Percentiles rank a stretch among this genome's conserved stretches.
Evolutionary conservation across 2,329 filamentous ascomycete genomes (phyloP).

Genomic region (Endoconidiophora laricicola): DNA sequence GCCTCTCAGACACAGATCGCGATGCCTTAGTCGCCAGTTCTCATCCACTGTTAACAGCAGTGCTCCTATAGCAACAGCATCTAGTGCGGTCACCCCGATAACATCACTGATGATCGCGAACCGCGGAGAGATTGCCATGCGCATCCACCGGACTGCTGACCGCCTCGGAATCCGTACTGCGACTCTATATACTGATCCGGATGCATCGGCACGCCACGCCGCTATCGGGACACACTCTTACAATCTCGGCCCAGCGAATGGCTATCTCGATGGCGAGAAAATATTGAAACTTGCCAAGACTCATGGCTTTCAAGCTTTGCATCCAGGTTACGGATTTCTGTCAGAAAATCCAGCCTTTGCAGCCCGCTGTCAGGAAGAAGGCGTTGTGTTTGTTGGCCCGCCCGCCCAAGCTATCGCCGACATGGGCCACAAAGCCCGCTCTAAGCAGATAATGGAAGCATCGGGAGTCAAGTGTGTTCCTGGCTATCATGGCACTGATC

Average conservation of each 20-base stretch:
- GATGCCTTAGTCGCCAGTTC: not conserved
- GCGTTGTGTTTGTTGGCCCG: conserved; percentile 86
- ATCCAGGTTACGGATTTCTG: conserved; percentile 91
- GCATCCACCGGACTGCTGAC: conserved; percentile 76
- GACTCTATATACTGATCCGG: conserved; percentile 86
- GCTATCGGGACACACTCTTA: conserved; percentile 68
- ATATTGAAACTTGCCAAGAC: conserved; percentile 80
- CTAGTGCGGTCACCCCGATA: conserved; percentile 28
- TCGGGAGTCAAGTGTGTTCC: conserved; percentile 95
- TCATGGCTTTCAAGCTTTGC: conserved; percentile 75
- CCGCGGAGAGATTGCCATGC: conserved; percentile 87
- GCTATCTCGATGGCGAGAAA: conserved; percentile 82
- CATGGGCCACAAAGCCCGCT: conserved; percentile 87
- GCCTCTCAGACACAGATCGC: not conserved
- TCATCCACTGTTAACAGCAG: not conserved
- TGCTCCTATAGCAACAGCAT: not conserved
- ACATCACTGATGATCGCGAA: conserved; percentile 89
- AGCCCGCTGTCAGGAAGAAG: conserved; percentile 70
- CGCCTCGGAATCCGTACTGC: conserved; percentile 84
- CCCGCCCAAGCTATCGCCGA: conserved; percentile 66
- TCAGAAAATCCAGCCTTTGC: conserved; percentile 91
- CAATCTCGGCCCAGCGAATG: conserved; percentile 65
- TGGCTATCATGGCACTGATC: conserved; percentile 80
- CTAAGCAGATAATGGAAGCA: conserved; percentile 90
- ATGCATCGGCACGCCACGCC: conserved; percentile 75